Percentiles rank a stretch among this genome's conserved stretches.
These are phyloP conservation scores for Chenopodium suecicum DNA, from an alignment of 148 eudicot genomes.

Conservation along the genomic window DNA sequence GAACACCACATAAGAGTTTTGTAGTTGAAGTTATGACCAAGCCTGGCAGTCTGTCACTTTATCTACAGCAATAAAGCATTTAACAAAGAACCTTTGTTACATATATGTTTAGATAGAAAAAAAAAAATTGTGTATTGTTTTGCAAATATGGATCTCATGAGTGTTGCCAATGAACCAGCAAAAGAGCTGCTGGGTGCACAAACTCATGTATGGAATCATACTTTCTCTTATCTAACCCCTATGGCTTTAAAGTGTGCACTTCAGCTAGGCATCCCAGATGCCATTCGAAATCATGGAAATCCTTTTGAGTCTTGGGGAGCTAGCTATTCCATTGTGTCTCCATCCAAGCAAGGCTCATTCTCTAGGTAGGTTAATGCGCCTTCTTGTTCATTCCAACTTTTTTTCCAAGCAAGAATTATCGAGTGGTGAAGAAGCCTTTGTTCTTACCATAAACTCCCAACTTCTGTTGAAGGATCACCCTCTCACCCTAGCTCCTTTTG, in stretches of 20 bases:
- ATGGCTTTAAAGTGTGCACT: conserved; percentile 34
- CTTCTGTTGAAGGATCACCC: conserved; percentile 29
- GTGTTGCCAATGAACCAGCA: neutral
- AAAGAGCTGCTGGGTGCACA: conserved; percentile 27
- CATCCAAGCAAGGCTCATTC: conserved; percentile 22
- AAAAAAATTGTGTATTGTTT: too few relatives aligned
- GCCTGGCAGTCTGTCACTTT: too few relatives aligned
- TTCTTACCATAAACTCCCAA: conserved; percentile 26
- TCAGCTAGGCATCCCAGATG: conserved; percentile 29
- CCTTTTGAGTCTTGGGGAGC: conserved; percentile 21
- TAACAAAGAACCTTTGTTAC: too few relatives aligned
- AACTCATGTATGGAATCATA: conserved; percentile 25
- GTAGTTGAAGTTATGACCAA: too few relatives aligned
- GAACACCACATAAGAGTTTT: too few relatives aligned
- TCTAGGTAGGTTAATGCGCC: conserved; percentile 27
- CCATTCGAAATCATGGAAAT: conserved; percentile 25
- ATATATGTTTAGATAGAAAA: too few relatives aligned
- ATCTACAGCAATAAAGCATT: too few relatives aligned
- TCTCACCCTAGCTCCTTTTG: conserved; percentile 7
- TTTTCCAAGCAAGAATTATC: neutral
- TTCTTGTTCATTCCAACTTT: conserved; percentile 28
- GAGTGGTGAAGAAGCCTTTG: conserved; percentile 15
- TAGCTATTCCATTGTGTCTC: conserved; percentile 12
- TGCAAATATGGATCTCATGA: conserved; percentile 7
- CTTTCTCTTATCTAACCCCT: conserved; percentile 11